A percentile compares a stretch with the other conserved stretches of the same genome.
phyloP scores from a whole-genome alignment of 1,139 yeast species.

The Kurtzmaniella natalensis region DNA sequence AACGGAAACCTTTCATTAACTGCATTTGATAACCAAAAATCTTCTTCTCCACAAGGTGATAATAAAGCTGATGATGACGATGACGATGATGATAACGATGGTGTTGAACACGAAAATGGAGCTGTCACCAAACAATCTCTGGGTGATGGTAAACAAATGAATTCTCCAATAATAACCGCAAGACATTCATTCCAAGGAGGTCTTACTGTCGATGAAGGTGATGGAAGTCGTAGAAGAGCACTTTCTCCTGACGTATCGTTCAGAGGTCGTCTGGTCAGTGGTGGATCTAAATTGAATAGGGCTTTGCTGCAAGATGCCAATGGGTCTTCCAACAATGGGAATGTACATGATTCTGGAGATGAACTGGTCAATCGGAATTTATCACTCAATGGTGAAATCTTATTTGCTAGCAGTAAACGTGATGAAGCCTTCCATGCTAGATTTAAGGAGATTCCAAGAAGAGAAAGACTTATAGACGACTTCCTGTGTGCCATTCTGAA shows the following conservation, averaged over 20 bases:
- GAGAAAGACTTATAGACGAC: constrained; percentile 58
- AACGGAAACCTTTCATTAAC: constrained; percentile 65
- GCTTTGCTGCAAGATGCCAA: background rate
- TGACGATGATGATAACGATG: too few species aligned
- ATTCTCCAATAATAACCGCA: too few species aligned
- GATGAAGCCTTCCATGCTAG: constrained; percentile 60
- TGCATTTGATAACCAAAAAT: constrained; percentile 34
- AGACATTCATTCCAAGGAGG: too few species aligned
- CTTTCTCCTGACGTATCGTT: background rate
- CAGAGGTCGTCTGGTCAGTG: background rate
- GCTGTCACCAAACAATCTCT: background rate
- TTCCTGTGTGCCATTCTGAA: constrained; percentile 68
- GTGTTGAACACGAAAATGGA: background rate
- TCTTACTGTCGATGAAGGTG: constrained; percentile 9
- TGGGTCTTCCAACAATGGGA: background rate
- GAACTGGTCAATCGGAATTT: background rate
- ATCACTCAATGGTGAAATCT: background rate
- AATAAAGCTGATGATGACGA: too few species aligned
- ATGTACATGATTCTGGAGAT: background rate
- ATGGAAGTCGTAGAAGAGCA: background rate
- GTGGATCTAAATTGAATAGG: background rate
- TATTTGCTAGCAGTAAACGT: constrained; percentile 14
- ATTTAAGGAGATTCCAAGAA: constrained; percentile 51
- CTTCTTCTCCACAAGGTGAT: constrained; percentile 6
- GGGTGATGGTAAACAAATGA: background rate